These are phyloP conservation scores for Paspalum vaginatum DNA, from an alignment of 176 grass and related monocot genomes.

Conservation along the genomic window DNA sequence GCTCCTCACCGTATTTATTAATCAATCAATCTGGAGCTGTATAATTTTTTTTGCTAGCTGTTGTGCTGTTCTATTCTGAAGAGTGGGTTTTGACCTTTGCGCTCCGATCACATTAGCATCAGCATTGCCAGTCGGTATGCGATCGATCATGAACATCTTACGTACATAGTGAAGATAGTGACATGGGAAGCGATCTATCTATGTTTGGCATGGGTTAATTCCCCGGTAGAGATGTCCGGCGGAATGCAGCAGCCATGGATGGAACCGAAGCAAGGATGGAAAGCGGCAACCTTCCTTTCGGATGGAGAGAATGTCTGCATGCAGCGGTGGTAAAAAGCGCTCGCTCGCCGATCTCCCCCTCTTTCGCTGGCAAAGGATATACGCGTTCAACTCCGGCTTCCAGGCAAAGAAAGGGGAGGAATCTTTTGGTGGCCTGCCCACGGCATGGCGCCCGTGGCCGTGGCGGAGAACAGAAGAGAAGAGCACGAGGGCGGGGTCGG, in stretches of 20 bases:
- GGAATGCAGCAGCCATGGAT: background rate
- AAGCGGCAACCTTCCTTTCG: background rate
- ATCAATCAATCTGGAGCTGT: slow-evolving; percentile 33
- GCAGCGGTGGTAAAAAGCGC: background rate
- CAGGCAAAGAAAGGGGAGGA: background rate
- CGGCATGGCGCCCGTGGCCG: background rate
- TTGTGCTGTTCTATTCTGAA: too few relatives aligned
- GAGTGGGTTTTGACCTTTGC: background rate
- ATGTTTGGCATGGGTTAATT: background rate
- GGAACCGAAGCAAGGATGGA: background rate
- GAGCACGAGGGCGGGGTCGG: background rate
- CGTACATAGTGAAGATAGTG: too few relatives aligned
- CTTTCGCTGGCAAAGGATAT: slow-evolving; percentile 2
- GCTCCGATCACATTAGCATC: background rate
- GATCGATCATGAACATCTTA: background rate
- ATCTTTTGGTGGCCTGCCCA: background rate
- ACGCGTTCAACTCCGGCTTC: background rate
- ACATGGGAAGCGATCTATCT: too few relatives aligned
- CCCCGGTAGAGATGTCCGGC: background rate
- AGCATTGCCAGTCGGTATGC: background rate
- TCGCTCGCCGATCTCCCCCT: background rate
- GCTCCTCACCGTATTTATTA: slow-evolving; percentile 23
- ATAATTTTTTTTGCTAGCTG: background rate
- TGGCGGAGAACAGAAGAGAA: too few relatives aligned
- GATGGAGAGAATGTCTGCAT: slow-evolving; percentile 10